These are phyloP conservation scores for Rhodotorula sp. DNA, from an alignment of 1,284 basidiomycete species.

Conservation along the genomic window DNA sequence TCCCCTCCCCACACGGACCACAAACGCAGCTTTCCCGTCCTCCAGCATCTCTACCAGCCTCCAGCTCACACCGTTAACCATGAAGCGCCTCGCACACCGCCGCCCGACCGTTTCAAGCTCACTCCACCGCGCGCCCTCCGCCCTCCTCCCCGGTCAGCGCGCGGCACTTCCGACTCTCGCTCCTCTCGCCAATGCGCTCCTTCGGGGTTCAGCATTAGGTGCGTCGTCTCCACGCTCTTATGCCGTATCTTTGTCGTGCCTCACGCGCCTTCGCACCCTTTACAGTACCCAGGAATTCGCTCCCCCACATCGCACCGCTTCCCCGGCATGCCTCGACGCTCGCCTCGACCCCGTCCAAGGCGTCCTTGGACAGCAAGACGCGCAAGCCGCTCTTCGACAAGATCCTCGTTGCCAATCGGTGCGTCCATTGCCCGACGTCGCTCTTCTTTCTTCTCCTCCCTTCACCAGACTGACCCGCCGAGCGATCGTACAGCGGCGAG, in stretches of 20 bases:
- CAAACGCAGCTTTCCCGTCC: no score
- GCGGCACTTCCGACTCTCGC: neutral
- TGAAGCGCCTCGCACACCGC: slow-evolving; percentile 2
- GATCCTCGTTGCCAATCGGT: slow-evolving; percentile 83
- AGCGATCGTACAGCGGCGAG: slow-evolving; percentile 67
- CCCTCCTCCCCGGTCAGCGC: neutral
- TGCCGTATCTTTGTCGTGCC: no score
- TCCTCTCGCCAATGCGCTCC: neutral
- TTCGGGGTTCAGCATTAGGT: neutral
- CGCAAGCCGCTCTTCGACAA: slow-evolving; percentile 58
- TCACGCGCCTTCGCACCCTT: neutral
- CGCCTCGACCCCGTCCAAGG: neutral
- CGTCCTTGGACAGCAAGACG: neutral
- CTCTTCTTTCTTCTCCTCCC: neutral
- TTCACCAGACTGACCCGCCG: neutral
- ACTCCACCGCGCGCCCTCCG: neutral
- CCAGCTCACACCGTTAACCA: neutral
- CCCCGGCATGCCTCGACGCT: slow-evolving; percentile 4
- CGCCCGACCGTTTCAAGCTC: neutral
- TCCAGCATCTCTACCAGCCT: neutral
- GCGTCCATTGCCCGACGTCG: slow-evolving; percentile 20
- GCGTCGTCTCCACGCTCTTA: neutral
- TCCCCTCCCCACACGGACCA: no score
- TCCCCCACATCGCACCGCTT: slow-evolving; percentile 7
- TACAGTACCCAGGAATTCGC: neutral